Evolutionary conservation across 768 basidiomycete genomes (phyloP).

Genomic region (Pholiota microspora): DNA sequence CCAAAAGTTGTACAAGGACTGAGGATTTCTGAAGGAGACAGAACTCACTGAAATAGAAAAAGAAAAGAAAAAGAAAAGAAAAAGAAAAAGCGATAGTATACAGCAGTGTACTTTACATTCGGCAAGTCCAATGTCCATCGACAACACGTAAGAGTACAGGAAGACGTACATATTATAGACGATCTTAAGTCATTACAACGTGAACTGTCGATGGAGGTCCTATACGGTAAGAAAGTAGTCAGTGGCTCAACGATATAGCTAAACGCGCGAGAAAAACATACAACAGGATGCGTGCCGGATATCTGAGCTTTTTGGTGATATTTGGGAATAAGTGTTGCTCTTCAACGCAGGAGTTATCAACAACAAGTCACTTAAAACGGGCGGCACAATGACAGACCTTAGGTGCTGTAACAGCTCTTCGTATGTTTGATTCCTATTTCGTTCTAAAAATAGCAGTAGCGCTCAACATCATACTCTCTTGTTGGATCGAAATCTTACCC

Average conservation of each 20-base stretch:
- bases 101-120: no score
- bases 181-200: background rate
- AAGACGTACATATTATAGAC: background rate
- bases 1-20: no score
- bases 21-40: no score
- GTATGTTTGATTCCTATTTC: slow-evolving; percentile 62
- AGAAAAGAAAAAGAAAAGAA: no score
- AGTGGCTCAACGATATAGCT: no score
- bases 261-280: slow-evolving; percentile 7
- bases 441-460: slow-evolving; percentile 22
- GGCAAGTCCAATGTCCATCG: no score
- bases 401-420: slow-evolving; percentile 47
- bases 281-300: slow-evolving; percentile 25
- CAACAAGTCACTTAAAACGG: background rate
- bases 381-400: slow-evolving; percentile 10
- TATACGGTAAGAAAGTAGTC: no score
- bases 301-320: slow-evolving; percentile 28
- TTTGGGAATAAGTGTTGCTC: slow-evolving; percentile 21
- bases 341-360: background rate
- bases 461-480: background rate
- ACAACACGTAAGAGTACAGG: no score
- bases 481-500: slow-evolving; percentile 26
- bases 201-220: no score
- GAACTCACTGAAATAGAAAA: no score
- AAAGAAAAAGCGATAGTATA: no score